Conservation (phyloP, 768 basidiomycete genomes). For the Auricularia sp. region DNA sequence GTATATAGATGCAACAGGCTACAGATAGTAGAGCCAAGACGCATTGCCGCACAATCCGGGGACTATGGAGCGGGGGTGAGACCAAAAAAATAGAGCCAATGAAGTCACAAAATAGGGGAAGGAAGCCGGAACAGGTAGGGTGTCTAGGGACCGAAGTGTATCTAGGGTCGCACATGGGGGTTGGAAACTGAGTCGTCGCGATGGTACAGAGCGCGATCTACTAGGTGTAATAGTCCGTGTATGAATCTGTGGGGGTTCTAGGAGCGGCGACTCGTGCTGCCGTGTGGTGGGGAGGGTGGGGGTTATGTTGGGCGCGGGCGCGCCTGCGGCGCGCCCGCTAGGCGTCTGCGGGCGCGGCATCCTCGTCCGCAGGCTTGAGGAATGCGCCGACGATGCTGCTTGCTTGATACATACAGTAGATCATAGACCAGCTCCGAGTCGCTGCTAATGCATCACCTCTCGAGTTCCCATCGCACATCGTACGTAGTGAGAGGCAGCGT, state of each 20-base stretch:
- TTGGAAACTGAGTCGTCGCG: neutral
- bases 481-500: too few relatives aligned
- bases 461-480: too few relatives aligned
- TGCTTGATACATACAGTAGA: too few relatives aligned
- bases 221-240: neutral
- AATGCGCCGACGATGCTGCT: neutral
- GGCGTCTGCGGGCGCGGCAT: neutral
- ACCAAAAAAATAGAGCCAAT: too few relatives aligned
- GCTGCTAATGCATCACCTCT: too few relatives aligned
- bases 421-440: too few relatives aligned
- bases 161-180: neutral
- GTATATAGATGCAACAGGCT: too few relatives aligned
- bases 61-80: too few relatives aligned
- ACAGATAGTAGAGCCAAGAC: too few relatives aligned
- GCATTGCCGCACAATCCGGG: too few relatives aligned
- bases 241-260: neutral
- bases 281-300: neutral
- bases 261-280: too few relatives aligned
- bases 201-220: neutral
- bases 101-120: neutral
- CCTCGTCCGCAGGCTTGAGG: neutral
- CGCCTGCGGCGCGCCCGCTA: neutral
- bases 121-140: neutral
- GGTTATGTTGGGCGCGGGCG: neutral
- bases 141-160: neutral